phyloP scores from a whole-genome alignment of 2,329 filamentous ascomycete species.

The Fusarium sp. region DNA sequence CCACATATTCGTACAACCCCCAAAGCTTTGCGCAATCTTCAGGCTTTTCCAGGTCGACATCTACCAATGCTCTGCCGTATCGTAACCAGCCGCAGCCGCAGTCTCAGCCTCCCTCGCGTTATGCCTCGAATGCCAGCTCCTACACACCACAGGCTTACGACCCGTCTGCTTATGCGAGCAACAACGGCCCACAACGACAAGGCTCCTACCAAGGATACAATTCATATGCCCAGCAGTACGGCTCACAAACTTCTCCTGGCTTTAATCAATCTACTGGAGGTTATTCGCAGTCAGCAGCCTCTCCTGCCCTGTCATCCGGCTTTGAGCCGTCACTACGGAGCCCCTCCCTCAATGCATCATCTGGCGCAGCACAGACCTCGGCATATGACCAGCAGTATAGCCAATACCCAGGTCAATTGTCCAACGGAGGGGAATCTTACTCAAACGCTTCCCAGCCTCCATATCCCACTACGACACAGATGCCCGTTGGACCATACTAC shows the following conservation, averaged over 20 bases:
- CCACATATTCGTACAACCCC: constrained; percentile 76
- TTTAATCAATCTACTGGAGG: constrained; percentile 54
- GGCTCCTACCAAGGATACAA: constrained; percentile 64
- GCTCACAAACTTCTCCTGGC: constrained; percentile 53
- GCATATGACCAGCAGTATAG: constrained; percentile 57
- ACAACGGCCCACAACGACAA: constrained; percentile 63
- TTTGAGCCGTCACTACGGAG: constrained; percentile 60
- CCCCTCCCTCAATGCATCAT: constrained; percentile 50
- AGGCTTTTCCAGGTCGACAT: constrained; percentile 61
- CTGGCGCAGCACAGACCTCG: constrained; percentile 48
- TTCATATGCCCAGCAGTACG: constrained; percentile 60
- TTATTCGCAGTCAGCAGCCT: constrained; percentile 48
- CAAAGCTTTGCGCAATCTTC: constrained; percentile 67
- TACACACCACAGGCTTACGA: constrained; percentile 70
- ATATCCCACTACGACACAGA: constrained; percentile 66
- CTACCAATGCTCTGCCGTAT: constrained; percentile 65
- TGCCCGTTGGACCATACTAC: constrained; percentile 66
- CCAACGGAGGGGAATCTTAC: constrained; percentile 57
- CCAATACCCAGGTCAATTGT: constrained; percentile 55
- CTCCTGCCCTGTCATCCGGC: constrained; percentile 51
- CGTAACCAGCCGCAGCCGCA: constrained; percentile 55
- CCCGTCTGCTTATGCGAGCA: constrained; percentile 69
- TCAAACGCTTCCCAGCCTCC: constrained; percentile 59
- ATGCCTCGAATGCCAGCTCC: constrained; percentile 55
- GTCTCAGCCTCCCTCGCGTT: constrained; percentile 56